Evolutionary conservation across 2,329 filamentous ascomycete genomes (phyloP).

Genomic region (Chaetomium olivaceum): DNA sequence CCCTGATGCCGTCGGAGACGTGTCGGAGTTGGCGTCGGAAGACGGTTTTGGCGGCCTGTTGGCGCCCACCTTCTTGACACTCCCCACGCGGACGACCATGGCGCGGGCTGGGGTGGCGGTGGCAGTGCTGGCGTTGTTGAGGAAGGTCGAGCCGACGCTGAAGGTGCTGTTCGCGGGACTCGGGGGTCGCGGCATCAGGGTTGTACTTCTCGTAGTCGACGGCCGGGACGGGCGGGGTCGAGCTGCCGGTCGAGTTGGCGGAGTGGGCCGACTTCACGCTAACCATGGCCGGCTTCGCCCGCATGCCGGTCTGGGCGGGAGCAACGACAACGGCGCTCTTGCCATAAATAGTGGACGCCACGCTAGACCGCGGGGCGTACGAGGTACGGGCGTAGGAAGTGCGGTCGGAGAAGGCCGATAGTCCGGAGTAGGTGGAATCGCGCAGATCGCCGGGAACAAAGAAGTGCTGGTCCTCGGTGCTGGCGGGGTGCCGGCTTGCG

Average conservation of each 20-base stretch:
- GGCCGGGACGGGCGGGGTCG: constrained; percentile 69
- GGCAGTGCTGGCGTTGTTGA: constrained; percentile 62
- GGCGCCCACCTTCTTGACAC: constrained; percentile 46
- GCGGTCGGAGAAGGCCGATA: constrained; percentile 63
- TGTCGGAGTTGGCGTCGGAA: constrained; percentile 30
- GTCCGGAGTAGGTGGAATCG: constrained; percentile 84
- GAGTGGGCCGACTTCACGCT: constrained; percentile 75
- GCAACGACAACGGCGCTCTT: constrained; percentile 82
- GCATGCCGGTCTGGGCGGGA: constrained; percentile 82
- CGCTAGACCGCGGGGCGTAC: constrained; percentile 66
- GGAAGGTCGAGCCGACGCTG: constrained; percentile 67
- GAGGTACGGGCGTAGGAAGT: constrained; percentile 62
- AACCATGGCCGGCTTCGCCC: constrained; percentile 88
- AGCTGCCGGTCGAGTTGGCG: constrained; percentile 51
- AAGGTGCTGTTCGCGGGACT: constrained; percentile 59
- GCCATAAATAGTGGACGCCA: constrained; percentile 91
- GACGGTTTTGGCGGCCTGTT: constrained; percentile 38
- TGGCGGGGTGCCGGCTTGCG: constrained; percentile 56
- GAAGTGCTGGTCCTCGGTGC: constrained; percentile 80
- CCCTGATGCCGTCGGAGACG: constrained; percentile 28
- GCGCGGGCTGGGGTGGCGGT: constrained; percentile 59
- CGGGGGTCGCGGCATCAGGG: constrained; percentile 44
- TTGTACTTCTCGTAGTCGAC: constrained; percentile 67
- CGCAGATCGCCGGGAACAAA: constrained; percentile 89
- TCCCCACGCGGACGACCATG: constrained; percentile 61